A percentile compares a stretch with the other conserved stretches of the same genome.
phyloP scores from a whole-genome alignment of 192 early-diverging fungal genomes.

The Backusella parvicylindrica region DNA sequence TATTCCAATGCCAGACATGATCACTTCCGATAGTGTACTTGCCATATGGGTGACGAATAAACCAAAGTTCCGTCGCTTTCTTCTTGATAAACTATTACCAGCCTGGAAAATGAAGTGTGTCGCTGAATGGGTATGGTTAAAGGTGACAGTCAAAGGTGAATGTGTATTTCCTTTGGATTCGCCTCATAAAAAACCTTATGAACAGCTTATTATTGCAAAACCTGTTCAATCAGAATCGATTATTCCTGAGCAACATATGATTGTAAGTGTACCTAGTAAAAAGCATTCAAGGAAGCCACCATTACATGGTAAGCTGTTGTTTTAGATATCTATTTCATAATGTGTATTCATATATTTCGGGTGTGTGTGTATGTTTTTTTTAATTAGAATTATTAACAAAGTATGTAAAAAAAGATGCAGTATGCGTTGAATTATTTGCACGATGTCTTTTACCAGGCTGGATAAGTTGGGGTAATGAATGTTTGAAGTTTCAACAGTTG shows the following conservation, averaged over 20 bases:
- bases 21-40: constrained; percentile 31
- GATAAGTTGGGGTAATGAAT: constrained; percentile 71
- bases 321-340: no score
- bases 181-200: constrained; percentile 63
- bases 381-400: constrained; percentile 24
- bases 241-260: constrained; percentile 8
- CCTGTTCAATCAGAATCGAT: not conserved
- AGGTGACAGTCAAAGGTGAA: constrained; percentile 46
- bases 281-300: constrained; percentile 66
- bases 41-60: constrained; percentile 76
- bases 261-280: constrained; percentile 54
- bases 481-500: constrained; percentile 53
- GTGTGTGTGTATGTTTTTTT: not conserved
- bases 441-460: constrained; percentile 53
- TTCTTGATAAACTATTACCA: constrained; percentile 62
- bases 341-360: not conserved
- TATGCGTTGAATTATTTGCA: constrained; percentile 65
- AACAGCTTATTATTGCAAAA: constrained; percentile 53
- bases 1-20: constrained; percentile 51
- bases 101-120: constrained; percentile 55
- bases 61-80: constrained; percentile 54
- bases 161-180: constrained; percentile 40
- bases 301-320: constrained; percentile 41
- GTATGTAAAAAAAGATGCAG: constrained; percentile 25
- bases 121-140: constrained; percentile 65